Evolutionary conservation across 1,284 basidiomycete species (phyloP), one percentile per base, ranked within the genome.

Genomic region (Boletus mariae): DNA sequence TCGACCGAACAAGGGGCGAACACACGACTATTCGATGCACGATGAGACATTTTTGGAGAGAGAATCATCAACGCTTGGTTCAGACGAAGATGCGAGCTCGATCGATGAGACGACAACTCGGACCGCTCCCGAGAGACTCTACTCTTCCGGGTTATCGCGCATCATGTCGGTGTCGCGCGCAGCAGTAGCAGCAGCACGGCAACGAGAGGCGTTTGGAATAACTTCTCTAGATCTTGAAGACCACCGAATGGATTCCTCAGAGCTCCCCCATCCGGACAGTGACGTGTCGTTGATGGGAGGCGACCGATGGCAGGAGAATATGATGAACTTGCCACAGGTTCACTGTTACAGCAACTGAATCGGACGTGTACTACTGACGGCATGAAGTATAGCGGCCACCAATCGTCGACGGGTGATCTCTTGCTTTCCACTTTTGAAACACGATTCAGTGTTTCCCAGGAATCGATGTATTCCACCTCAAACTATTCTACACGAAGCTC

Each of bases 281-380:
- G 71, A 75, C n/a, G 44, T 71, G 42, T 80, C 78, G 0, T 77
- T 79, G n/a, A 61, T 80, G 1, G 74, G 71, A 13, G 73, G 73
- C 44, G 66, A 68, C 9, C 58, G 68, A 23, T 80, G 78, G 77
- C 73, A 61, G 34, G 64, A 67, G 65, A 70, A 34, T 64, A 64
- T 10, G 71, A 74, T 7, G 74, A 73, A 40, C 62, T 70, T 31
- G 78, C 75, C 9, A 82, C 82, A 0, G 77, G 81, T 54, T 79
- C 74, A 32, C 65, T 85, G 15, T 78, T 86, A 56, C 73, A 72
- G 52, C 72, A 71, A 31, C 57, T 82, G 37, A 71, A 71, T 54
- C 54, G 58, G 54, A 38, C 60, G 48, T 29, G 56, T 41, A 17
- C 17, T 1, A 52, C 57, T 37, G 50, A 51, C 10, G 20, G 4